Base-by-base conservation (phyloP, 2,329 filamentous ascomycete species). In the Lachnellula subtilissima region DNA sequence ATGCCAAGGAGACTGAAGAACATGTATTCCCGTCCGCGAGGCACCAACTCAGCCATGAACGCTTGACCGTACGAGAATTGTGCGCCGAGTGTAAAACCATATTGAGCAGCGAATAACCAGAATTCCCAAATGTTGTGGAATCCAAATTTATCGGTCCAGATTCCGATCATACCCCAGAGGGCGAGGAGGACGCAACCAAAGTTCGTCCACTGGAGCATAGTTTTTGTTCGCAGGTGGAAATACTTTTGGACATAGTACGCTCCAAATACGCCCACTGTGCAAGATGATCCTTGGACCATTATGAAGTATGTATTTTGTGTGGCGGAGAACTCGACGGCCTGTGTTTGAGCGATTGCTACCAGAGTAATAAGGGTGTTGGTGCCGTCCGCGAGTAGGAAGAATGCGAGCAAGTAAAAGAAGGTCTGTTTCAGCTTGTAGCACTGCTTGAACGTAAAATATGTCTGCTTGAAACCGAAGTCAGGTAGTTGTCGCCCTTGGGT, bases 1-100 rank as follows among this genome's bases (percentile, higher is more conserved):
- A 69, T 69, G 6, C 66, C 67, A 25, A 69, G 55, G 46, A 69
- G 61, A 56, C 64, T 60, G 56, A 69, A 69, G 53, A 69, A 69
- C 59, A 69, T 59, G 45, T 68, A 69, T 35, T 69, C 66, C 43
- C 66, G 56, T 19, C 67, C 67, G 4, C 64, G 59, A 1, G 67
- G 67, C 3, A 69, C 64, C 3, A 69, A 49, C 43, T 69, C 67
- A 9, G 65, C 65, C 65, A 69, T 67, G 48, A 68, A 67, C 3
- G 66, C 65, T 55, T 69, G 67, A 12, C 66, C 65, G 43, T 69
- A 69, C 7, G 65, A 64, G 40, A 65, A 69, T 45, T 69, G 65
- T 5, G 63, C 56, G 5, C 66, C 67, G 1, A 66, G 25, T 1
- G 62, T 65, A 15, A 68, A 56, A n/a, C 67, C 66, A 23, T 58